These are phyloP conservation scores for Daldinia decipiens DNA, from an alignment of 495 filamentous ascomycete genomes.

Conservation along the genomic window DNA sequence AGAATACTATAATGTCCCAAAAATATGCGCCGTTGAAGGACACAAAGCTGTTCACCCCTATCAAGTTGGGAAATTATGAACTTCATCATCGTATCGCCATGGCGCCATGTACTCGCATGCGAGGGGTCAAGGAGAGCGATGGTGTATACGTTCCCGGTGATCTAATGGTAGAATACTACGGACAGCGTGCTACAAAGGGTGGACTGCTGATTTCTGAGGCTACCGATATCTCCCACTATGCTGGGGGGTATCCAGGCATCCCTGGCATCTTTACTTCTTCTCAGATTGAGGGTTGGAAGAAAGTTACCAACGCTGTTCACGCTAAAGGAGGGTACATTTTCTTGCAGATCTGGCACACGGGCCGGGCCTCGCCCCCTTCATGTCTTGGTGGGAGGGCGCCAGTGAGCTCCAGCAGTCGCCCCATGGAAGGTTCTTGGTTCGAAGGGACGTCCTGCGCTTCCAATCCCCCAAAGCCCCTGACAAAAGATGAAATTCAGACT, in stretches of 20 bases:
- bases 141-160: conserved; percentile 55
- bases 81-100: conserved; percentile 47
- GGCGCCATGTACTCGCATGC: conserved; percentile 52
- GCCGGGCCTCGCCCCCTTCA: conserved; percentile 61
- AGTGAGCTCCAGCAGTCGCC: conserved; percentile 46
- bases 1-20: not conserved
- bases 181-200: conserved; percentile 63
- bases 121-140: conserved; percentile 50
- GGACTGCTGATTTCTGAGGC: conserved; percentile 71
- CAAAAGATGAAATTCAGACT: conserved; percentile 63
- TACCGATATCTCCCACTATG: conserved; percentile 65
- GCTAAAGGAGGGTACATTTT: conserved; percentile 69
- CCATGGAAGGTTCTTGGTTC: conserved; percentile 35
- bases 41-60: conserved; percentile 45
- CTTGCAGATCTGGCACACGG: conserved; percentile 72
- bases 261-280: conserved; percentile 68
- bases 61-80: conserved; percentile 45
- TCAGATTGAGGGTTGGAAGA: conserved; percentile 70
- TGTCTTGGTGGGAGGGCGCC: conserved; percentile 52
- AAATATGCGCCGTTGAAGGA: not conserved
- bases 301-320: conserved; percentile 71
- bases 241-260: conserved; percentile 61
- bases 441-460: conserved; percentile 52
- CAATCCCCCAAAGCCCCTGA: conserved; percentile 61
- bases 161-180: conserved; percentile 65